Evolutionary conservation across 495 filamentous ascomycete genomes (phyloP).

Genomic region (Aspergillus kassunensis): DNA sequence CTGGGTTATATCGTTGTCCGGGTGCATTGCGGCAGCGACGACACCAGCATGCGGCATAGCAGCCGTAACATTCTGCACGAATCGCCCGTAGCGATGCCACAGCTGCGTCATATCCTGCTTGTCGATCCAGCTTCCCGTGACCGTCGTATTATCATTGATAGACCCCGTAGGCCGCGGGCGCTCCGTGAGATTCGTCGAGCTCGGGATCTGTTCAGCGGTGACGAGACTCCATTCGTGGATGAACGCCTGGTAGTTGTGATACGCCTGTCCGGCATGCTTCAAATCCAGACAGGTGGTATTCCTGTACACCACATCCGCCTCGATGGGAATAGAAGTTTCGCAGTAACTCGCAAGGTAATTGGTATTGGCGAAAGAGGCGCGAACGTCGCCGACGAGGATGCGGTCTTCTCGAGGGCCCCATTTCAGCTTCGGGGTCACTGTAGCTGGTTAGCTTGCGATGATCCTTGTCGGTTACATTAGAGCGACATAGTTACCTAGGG

Average conservation of each 20-base stretch:
- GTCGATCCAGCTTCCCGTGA: constrained; percentile 59
- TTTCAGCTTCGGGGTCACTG: constrained; percentile 61
- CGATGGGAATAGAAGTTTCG: constrained; percentile 50
- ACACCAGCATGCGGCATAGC: constrained; percentile 70
- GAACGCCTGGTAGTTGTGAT: constrained; percentile 49
- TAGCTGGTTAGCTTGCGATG: too few relatives aligned
- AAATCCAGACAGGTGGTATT: constrained; percentile 59
- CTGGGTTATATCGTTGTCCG: constrained; percentile 60
- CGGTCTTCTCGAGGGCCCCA: constrained; percentile 41
- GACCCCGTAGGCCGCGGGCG: constrained; percentile 53
- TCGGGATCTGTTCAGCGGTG: constrained; percentile 28
- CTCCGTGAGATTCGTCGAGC: constrained; percentile 27
- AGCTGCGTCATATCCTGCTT: constrained; percentile 40
- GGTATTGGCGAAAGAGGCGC: constrained; percentile 54
- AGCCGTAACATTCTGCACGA: constrained; percentile 70
- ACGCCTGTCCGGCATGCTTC: constrained; percentile 58
- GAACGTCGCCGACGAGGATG: constrained; percentile 52
- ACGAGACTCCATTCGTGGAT: constrained; percentile 47
- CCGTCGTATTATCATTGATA: constrained; percentile 62
- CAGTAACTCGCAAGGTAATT: constrained; percentile 50
- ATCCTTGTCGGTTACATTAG: too few relatives aligned
- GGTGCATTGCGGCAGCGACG: constrained; percentile 54
- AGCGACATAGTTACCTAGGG: constrained; percentile 41
- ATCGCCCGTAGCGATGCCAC: constrained; percentile 42
- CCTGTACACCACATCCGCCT: constrained; percentile 28